Conservation (phyloP, 768 basidiomycete species). For the Russula emetica region DNA sequence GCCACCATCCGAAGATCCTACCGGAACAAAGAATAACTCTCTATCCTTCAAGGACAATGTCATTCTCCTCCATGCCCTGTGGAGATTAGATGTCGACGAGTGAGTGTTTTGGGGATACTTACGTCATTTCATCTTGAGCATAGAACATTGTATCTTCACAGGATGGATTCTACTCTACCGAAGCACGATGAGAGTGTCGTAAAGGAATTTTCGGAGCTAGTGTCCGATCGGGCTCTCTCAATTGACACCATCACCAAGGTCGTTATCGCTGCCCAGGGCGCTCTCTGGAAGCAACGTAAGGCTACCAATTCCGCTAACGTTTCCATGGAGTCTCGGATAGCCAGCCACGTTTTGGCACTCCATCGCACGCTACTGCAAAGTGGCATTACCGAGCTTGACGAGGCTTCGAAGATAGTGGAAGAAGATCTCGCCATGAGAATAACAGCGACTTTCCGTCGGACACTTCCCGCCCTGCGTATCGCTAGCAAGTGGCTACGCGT, state of each 20-base stretch:
- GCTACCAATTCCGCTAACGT: constrained; percentile 46
- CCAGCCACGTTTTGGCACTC: constrained; percentile 63
- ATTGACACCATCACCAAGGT: constrained; percentile 73
- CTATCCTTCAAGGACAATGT: constrained; percentile 66
- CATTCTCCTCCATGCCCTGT: constrained; percentile 72
- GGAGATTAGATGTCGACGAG: constrained; percentile 56
- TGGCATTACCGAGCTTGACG: constrained; percentile 57
- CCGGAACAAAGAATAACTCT: constrained; percentile 50
- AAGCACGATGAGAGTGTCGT: constrained; percentile 47
- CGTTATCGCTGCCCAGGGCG: constrained; percentile 70
- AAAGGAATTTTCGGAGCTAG: constrained; percentile 54
- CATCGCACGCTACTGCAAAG: constrained; percentile 61
- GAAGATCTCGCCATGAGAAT: constrained; percentile 74
- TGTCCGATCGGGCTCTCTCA: constrained; percentile 66
- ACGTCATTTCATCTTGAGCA: constrained; percentile 21
- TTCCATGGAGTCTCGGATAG: constrained; percentile 58
- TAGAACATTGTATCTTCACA: constrained; percentile 30
- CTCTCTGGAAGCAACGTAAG: constrained; percentile 82
- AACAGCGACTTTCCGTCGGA: constrained; percentile 79
- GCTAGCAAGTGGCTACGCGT: constrained; percentile 84
- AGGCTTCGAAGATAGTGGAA: constrained; percentile 50
- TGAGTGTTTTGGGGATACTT: constrained; percentile 36
- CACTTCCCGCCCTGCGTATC: constrained; percentile 81
- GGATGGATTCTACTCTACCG: constrained; percentile 47
- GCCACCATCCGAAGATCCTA: constrained; percentile 36